Base-by-base conservation (phyloP, 441 rosid genomes). In the Croton setiger region DNA sequence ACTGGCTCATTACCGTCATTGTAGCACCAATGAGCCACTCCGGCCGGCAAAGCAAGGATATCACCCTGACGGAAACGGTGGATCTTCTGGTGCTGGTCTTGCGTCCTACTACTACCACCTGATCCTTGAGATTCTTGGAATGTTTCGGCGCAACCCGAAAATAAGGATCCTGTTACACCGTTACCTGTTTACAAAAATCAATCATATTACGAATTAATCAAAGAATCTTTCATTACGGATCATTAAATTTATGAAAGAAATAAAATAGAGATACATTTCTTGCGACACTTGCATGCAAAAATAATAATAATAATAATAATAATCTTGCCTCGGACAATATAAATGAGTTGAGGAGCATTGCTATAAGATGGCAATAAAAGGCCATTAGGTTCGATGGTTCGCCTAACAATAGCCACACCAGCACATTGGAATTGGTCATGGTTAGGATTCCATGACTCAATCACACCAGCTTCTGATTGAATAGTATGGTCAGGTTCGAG, bases 71-170 rank as follows among this genome's bases (percentile, higher is more conserved):
- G 77, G 81, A 88, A 75, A 41, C 73, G 81, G 37, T 77, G 83
- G 48, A 87, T 61, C 85, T 81, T 89, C 82, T 91, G 92, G 85
- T 91, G 90, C 77, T 77, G 85, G 67, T 93, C 97, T 56, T 71
- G 81, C 72, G 68, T 78, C 41, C 75, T 71, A 11, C 80, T 71
- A 17, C 83, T 74, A 51, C 68, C 36, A 33, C 44, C 41, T n/a
- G 77, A 61, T 35, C 78, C 72, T 73, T 85, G 87, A 51, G 21
- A 51, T 51, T 51, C 86, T 78, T 86, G 88, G 85, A 57, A 89
- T 20, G 96, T 89, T 75, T 83, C 92, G 1, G 97, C 87, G 59
- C 92, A 93, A 36, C 93, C 96, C 9, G 96, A 80, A 41, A 87
- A 55, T 33, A 83, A 68, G 9, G 66, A 64, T 20, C 92, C 91